Percentiles rank a stretch among this genome's conserved stretches.
phyloP scores from a whole-genome alignment of 2,329 filamentous ascomycete genomes.

The Catunica adiposa region DNA sequence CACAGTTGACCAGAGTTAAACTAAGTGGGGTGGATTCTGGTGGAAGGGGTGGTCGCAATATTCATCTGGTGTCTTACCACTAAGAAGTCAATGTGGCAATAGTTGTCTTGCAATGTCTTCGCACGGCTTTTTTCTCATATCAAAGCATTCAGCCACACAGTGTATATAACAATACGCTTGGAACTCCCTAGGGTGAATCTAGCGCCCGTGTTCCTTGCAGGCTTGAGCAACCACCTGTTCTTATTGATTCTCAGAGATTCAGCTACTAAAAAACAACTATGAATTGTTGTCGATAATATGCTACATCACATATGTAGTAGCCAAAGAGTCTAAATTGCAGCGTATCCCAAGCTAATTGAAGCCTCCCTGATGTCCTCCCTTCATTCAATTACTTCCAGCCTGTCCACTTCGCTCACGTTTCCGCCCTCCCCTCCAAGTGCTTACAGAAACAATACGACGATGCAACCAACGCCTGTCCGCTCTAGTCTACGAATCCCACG shows the following conservation, averaged over 20 bases:
- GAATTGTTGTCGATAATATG: not conserved
- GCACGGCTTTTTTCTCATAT: not conserved
- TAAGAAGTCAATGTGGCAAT: not conserved
- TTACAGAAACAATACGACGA: not conserved
- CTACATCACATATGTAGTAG: not conserved
- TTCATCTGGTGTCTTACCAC: not conserved
- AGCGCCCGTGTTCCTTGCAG: conserved; percentile 5
- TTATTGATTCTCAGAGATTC: not conserved
- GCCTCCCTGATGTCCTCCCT: not conserved
- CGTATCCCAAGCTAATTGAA: too few relatives aligned
- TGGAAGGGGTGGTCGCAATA: conserved; percentile 4
- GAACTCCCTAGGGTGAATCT: not conserved
- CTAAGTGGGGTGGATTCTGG: not conserved
- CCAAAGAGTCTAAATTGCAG: too few relatives aligned
- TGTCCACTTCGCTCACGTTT: too few relatives aligned
- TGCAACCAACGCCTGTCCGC: not conserved
- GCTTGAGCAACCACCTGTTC: conserved; percentile 4
- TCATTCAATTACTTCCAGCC: not conserved
- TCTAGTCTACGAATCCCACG: not conserved
- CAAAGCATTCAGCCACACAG: not conserved
- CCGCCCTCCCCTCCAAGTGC: not conserved
- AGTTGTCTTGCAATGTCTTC: not conserved
- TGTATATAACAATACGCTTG: not conserved
- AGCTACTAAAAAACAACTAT: not conserved
- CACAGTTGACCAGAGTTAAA: conserved; percentile 18